phyloP scores from a whole-genome alignment of 2,329 filamentous ascomycete genomes.

The Ciborinia camelliae region DNA sequence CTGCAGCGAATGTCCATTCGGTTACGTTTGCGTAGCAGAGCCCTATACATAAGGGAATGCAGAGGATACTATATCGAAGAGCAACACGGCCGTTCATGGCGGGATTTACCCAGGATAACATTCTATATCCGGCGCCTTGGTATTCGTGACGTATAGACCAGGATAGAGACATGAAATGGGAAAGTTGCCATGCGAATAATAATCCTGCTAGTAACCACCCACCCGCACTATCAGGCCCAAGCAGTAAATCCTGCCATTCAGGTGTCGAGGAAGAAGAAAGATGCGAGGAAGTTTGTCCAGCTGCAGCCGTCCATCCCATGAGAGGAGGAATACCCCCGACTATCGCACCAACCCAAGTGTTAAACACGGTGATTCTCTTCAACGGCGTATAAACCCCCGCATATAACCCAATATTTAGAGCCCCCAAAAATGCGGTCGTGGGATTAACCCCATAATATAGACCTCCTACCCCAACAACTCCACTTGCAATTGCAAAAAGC shows the following conservation, averaged over 20 bases:
- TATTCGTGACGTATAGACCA: conserved; percentile 91
- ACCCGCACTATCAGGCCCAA: conserved; percentile 66
- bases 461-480: conserved; percentile 62
- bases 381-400: conserved; percentile 90
- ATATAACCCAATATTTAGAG: conserved; percentile 82
- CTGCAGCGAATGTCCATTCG: conserved; percentile 78
- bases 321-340: conserved; percentile 91
- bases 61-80: conserved; percentile 77
- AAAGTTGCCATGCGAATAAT: conserved; percentile 95
- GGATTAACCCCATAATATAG: conserved; percentile 92
- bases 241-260: conserved; percentile 73
- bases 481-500: conserved; percentile 74
- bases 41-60: conserved; percentile 80
- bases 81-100: conserved; percentile 82
- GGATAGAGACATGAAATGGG: conserved; percentile 93
- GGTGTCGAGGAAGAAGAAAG: conserved; percentile 58
- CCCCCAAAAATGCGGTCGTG: conserved; percentile 82
- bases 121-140: conserved; percentile 62
- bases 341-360: conserved; percentile 92
- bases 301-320: conserved; percentile 97
- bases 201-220: conserved; percentile 86
- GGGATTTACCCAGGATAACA: conserved; percentile 86
- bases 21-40: conserved; percentile 79
- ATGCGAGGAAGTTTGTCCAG: conserved; percentile 79
- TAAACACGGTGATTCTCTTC: conserved; percentile 80